A percentile compares a stretch with the other conserved stretches of the same genome.
phyloP scores from a whole-genome alignment of 75 land plant genomes.

The Chamaecyparis obtusa region DNA sequence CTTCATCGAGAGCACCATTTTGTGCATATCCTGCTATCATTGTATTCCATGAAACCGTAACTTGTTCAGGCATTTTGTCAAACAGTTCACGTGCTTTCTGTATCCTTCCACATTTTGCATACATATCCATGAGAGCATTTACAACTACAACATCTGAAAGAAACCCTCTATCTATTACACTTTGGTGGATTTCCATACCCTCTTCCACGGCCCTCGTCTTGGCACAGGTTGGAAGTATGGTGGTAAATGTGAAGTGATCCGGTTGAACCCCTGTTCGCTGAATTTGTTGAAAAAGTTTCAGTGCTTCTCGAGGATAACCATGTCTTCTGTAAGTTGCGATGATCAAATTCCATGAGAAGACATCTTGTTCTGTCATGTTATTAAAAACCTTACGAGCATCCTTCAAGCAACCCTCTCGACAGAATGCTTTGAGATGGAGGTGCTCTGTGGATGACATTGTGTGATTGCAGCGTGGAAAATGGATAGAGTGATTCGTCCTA shows the following conservation, averaged over 20 bases:
- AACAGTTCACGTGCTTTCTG: slow-evolving; percentile 16
- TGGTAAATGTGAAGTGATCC: slow-evolving; percentile 20
- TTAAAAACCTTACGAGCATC: slow-evolving; percentile 22
- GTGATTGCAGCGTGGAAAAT: too few relatives aligned
- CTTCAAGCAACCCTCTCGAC: background rate
- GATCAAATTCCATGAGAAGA: slow-evolving; percentile 23
- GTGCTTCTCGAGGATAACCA: slow-evolving; percentile 16
- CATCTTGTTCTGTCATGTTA: slow-evolving; percentile 18
- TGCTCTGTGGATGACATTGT: too few relatives aligned
- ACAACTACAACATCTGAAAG: slow-evolving; percentile 13
- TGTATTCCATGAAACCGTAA: slow-evolving; percentile 15
- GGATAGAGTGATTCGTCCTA: too few relatives aligned
- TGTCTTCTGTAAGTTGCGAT: slow-evolving; percentile 25
- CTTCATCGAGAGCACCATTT: slow-evolving; percentile 6
- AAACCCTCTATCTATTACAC: slow-evolving; percentile 12
- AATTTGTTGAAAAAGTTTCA: slow-evolving; percentile 19
- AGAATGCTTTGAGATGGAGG: too few relatives aligned
- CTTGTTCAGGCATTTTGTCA: slow-evolving; percentile 1
- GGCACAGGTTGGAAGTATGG: slow-evolving; percentile 21
- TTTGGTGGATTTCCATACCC: slow-evolving; percentile 21
- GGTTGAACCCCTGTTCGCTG: slow-evolving; percentile 16
- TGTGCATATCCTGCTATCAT: slow-evolving; percentile 16
- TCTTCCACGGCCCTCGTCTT: slow-evolving; percentile 15
- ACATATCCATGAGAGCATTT: slow-evolving; percentile 33
- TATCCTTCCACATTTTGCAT: slow-evolving; percentile 19